These are phyloP conservation scores for Pelargonium cotyledonis DNA, from an alignment of 441 rosid species.

Conservation along the genomic window DNA sequence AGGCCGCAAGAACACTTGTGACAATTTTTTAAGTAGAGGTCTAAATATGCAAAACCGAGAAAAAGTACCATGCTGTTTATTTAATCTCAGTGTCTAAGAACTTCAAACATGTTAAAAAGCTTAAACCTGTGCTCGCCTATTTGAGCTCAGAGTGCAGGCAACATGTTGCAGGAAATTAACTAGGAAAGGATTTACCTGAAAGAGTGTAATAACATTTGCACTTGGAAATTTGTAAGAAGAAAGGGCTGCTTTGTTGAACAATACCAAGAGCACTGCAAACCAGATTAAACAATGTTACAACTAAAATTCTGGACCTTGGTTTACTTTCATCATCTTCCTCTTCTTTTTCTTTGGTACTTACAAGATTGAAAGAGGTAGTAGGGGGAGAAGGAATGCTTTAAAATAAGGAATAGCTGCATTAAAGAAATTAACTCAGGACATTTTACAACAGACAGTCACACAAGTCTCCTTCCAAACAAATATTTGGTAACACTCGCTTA, in stretches of 20 bases:
- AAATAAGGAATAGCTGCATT: neutral
- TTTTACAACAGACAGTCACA: neutral
- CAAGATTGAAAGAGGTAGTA: neutral
- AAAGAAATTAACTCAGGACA: neutral
- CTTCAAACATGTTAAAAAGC: neutral
- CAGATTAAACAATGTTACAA: neutral
- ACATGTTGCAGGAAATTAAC: neutral
- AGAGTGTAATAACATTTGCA: constrained; percentile 81
- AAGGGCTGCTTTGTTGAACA: constrained; percentile 97
- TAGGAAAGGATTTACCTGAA: constrained; percentile 42
- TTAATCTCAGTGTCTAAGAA: neutral
- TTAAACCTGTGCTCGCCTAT: neutral
- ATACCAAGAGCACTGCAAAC: constrained; percentile 56
- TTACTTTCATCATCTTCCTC: neutral
- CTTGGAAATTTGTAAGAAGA: constrained; percentile 75
- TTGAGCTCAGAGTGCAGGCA: neutral
- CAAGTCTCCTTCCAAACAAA: neutral
- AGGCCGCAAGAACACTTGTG: neutral
- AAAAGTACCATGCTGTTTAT: neutral
- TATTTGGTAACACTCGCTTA: neutral
- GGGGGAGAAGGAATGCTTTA: neutral
- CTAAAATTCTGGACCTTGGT: neutral
- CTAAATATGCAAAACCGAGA: neutral
- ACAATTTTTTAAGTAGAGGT: neutral
- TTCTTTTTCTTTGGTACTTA: neutral